A percentile compares a stretch with the other conserved stretches of the same genome.
These are phyloP conservation scores for Polytrichum formosum DNA, from an alignment of 225 moss, liverwort and hornwort species.

Conservation along the genomic window DNA sequence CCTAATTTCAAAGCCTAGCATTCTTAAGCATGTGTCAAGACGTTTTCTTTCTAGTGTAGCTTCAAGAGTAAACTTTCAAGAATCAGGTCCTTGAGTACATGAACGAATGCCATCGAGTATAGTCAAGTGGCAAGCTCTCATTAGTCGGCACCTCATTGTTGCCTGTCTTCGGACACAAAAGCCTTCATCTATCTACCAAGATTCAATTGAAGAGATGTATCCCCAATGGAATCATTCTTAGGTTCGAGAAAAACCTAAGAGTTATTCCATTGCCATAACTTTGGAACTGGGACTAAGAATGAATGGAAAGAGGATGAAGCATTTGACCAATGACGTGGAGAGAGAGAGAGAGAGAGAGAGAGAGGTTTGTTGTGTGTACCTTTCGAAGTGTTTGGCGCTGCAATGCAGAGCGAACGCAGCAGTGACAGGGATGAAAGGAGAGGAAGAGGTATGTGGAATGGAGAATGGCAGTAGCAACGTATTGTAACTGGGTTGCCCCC, in stretches of 20 bases:
- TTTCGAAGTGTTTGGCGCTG: constrained; percentile 22
- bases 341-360: background rate
- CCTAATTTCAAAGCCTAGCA: no score
- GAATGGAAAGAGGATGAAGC: background rate
- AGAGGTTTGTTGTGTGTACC: constrained; percentile 8
- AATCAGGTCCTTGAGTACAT: no score
- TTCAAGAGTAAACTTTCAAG: no score
- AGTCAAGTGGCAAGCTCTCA: no score
- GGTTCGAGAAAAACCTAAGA: background rate
- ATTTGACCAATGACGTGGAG: background rate
- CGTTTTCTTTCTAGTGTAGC: no score
- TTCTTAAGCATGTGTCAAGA: no score
- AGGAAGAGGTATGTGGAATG: constrained; percentile 3
- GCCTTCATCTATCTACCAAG: no score
- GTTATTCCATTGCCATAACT: background rate
- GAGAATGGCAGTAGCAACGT: constrained; percentile 31
- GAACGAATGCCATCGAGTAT: no score
- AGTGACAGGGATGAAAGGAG: constrained; percentile 21
- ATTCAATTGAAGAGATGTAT: no score
- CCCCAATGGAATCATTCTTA: no score
- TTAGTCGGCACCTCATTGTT: no score
- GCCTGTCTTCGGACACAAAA: no score
- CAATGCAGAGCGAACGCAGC: constrained; percentile 32
- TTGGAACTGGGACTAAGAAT: background rate
- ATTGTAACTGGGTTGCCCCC: constrained; percentile 37